Conservation (phyloP, 768 basidiomycete species). For the Mycena belliarum region DNA sequence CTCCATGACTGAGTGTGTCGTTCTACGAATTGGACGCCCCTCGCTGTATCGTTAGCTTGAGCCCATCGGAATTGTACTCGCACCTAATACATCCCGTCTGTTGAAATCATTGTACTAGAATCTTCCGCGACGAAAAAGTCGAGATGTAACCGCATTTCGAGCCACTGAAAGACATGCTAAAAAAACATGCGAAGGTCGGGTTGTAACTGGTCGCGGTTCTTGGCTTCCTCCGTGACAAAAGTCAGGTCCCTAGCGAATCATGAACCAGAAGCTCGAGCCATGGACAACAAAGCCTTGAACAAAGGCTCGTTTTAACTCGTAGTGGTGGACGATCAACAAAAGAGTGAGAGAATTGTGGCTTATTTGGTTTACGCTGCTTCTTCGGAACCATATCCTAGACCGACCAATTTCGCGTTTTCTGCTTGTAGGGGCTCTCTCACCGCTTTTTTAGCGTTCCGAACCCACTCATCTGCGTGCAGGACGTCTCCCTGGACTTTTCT, state of each 20-base stretch:
- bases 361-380: constrained; percentile 3
- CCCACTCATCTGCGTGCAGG: background rate
- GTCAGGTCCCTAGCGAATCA: too few species aligned
- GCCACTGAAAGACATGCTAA: too few species aligned
- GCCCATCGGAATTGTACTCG: background rate
- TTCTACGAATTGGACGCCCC: too few species aligned
- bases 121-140: too few species aligned
- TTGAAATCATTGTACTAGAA: too few species aligned
- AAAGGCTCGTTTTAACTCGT: too few species aligned
- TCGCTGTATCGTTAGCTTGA: constrained; percentile 6
- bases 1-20: constrained; percentile 43
- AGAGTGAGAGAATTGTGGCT: background rate
- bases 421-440: background rate
- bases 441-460: background rate
- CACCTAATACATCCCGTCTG: background rate
- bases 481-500: constrained; percentile 6
- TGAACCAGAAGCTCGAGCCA: too few species aligned
- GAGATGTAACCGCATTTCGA: too few species aligned
- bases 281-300: too few species aligned
- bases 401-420: background rate
- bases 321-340: background rate
- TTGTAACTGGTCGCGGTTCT: too few species aligned
- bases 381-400: constrained; percentile 2
- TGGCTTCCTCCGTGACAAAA: too few species aligned
- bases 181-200: too few species aligned